These are phyloP conservation scores for Parafenestella ontariensis DNA, from an alignment of 2,329 filamentous ascomycete species.

Conservation along the genomic window DNA sequence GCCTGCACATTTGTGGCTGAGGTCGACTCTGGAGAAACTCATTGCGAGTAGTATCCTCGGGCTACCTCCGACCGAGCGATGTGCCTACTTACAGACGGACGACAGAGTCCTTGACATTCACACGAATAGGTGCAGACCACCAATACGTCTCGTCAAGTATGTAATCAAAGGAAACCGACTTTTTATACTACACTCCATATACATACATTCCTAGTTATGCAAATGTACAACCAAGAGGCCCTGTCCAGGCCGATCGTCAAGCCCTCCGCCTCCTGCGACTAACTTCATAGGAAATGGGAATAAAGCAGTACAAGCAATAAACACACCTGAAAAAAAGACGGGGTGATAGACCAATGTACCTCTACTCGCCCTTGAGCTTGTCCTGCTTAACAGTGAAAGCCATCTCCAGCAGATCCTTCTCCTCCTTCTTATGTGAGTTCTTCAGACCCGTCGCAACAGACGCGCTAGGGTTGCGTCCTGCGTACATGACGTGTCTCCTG, in stretches of 20 bases:
- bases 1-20: not conserved
- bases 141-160: not conserved
- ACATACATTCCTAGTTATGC: slow-evolving; percentile 39
- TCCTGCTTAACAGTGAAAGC: slow-evolving; percentile 70
- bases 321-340: slow-evolving; percentile 5
- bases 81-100: not conserved
- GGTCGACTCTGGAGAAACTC: not conserved
- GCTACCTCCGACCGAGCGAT: slow-evolving; percentile 16
- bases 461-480: slow-evolving; percentile 90
- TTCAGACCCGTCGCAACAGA: slow-evolving; percentile 95
- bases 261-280: not conserved
- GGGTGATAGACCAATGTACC: slow-evolving; percentile 4
- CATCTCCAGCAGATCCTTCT: slow-evolving; percentile 78
- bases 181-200: slow-evolving; percentile 41
- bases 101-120: not conserved
- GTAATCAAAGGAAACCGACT: slow-evolving; percentile 19
- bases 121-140: not conserved
- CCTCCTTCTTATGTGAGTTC: slow-evolving; percentile 86
- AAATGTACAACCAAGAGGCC: slow-evolving; percentile 33
- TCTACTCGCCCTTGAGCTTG: slow-evolving; percentile 69
- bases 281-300: slow-evolving; percentile 5
- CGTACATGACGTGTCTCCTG: slow-evolving; percentile 96
- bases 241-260: not conserved
- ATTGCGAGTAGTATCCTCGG: slow-evolving; percentile 4
- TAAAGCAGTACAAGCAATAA: slow-evolving; percentile 17